Conservation (phyloP, 441 rosid genomes). For the Croton setiger region DNA sequence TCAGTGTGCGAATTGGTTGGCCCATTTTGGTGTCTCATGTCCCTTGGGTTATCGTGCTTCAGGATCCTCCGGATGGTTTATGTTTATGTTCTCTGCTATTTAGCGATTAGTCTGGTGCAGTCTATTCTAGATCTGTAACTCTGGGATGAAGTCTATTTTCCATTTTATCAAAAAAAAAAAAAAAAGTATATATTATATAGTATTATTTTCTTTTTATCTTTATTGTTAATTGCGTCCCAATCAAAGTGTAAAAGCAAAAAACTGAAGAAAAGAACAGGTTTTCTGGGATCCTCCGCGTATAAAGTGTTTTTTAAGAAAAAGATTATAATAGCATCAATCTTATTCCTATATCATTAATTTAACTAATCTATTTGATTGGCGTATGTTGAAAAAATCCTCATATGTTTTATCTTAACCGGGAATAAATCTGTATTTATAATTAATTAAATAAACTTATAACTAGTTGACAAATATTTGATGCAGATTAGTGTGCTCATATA, state of each 20-base stretch:
- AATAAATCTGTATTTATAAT: constrained; percentile 1
- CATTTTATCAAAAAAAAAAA: no score
- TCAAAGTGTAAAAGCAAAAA: background rate
- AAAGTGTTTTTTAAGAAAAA: background rate
- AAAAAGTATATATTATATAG: no score
- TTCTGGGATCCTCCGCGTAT: background rate
- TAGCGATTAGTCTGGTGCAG: no score
- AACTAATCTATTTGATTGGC: background rate
- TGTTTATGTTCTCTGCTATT: no score
- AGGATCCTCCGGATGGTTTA: no score
- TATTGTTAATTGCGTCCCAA: constrained; percentile 6
- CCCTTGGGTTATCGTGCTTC: no score
- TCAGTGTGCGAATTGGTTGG: no score
- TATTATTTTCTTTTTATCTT: background rate
- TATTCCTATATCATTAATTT: background rate
- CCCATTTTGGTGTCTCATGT: no score
- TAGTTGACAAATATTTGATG: background rate
- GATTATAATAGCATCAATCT: background rate
- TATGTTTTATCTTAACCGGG: constrained; percentile 4
- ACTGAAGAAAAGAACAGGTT: background rate
- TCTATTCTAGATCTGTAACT: no score
- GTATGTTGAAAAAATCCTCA: background rate
- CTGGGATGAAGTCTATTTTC: no score
- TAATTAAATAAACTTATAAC: constrained; percentile 9
- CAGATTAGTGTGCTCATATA: no score